Percentiles rank a stretch among this genome's conserved stretches.
These are phyloP conservation scores for Angophora floribunda DNA, from an alignment of 345 rosid genomes.

Conservation along the genomic window DNA sequence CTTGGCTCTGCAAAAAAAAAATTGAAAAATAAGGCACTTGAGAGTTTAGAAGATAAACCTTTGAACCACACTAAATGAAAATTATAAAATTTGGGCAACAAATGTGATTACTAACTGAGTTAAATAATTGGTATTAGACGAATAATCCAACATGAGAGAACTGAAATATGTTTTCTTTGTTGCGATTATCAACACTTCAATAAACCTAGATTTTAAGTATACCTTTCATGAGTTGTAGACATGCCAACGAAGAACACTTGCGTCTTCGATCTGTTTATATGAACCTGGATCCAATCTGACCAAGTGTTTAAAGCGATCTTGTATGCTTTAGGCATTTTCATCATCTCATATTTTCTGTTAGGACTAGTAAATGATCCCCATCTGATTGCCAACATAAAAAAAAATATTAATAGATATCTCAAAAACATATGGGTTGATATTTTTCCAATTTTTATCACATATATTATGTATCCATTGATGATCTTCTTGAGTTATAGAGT, in stretches of 20 bases:
- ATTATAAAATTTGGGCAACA: not conserved
- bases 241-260: slow-evolving; percentile 69
- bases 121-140: not conserved
- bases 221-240: slow-evolving; percentile 93
- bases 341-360: slow-evolving; percentile 49
- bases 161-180: not conserved
- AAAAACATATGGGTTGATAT: not conserved
- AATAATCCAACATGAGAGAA: not conserved
- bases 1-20: slow-evolving; percentile 29
- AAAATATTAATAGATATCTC: not conserved
- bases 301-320: slow-evolving; percentile 75
- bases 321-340: slow-evolving; percentile 62
- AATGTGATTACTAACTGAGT: not conserved
- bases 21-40: not conserved
- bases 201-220: not conserved
- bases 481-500: not conserved
- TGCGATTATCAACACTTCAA: not conserved
- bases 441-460: not conserved
- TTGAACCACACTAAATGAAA: not conserved
- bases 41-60: too few relatives aligned
- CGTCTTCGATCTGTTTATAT: slow-evolving; percentile 51
- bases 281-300: slow-evolving; percentile 72
- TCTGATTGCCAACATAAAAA: slow-evolving; percentile 5
- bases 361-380: slow-evolving; percentile 67
- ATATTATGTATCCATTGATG: not conserved